Conservation (phyloP, 495 filamentous ascomycete species). For the Apiosordaria backusii region DNA sequence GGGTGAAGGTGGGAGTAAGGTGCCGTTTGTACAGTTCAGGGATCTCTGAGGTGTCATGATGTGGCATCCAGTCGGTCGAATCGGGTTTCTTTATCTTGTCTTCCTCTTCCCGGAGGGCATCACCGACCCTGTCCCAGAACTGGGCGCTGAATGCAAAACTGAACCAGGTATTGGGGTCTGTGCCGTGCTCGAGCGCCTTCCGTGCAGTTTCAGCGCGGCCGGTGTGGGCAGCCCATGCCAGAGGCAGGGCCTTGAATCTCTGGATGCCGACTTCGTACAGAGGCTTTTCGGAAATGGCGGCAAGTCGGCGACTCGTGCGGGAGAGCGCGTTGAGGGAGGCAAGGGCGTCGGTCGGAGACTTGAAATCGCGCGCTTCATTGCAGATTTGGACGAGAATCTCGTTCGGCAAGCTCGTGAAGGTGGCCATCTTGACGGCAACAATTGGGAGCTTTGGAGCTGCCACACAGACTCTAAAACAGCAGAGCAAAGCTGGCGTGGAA, state of each 20-base stretch:
- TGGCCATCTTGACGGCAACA: neutral
- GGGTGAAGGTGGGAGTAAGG: constrained; percentile 4
- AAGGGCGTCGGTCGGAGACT: neutral
- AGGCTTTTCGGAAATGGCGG: neutral
- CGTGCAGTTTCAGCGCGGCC: neutral
- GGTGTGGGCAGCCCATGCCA: constrained; percentile 7
- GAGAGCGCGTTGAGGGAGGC: neutral
- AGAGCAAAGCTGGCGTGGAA: neutral
- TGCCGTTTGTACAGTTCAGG: neutral
- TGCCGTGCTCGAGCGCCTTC: constrained; percentile 1
- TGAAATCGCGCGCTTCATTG: neutral
- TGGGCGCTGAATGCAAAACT: neutral
- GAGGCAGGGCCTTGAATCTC: neutral
- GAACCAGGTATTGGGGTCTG: neutral
- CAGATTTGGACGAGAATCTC: constrained; percentile 7
- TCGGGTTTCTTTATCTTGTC: neutral
- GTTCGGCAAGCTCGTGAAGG: constrained; percentile 3
- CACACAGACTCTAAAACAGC: neutral
- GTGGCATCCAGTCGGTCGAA: neutral
- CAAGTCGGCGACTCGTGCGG: neutral
- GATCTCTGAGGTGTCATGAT: neutral
- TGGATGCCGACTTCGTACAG: neutral
- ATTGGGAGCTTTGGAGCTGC: neutral
- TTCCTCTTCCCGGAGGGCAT: neutral
- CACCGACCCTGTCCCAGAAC: neutral